A percentile compares a stretch with the other conserved stretches of the same genome.
Conservation (phyloP, 2,329 filamentous ascomycete genomes). For the Podosphaera fusca region DNA sequence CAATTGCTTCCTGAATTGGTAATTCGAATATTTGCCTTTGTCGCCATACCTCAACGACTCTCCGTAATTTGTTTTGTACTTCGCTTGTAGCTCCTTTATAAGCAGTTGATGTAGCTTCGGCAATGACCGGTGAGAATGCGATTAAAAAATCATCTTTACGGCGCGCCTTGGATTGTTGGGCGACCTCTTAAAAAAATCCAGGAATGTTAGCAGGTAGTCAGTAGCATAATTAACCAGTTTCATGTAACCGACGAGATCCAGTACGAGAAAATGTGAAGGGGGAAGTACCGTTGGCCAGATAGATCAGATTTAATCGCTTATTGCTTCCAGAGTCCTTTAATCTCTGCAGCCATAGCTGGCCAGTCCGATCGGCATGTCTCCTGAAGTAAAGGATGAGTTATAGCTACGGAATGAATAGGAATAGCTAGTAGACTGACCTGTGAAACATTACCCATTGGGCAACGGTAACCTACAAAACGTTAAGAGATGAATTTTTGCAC, state of each 20-base stretch:
- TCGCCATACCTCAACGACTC: conserved; percentile 89
- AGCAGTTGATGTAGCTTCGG: conserved; percentile 70
- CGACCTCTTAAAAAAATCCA: conserved; percentile 43
- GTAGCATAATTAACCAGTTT: not conserved
- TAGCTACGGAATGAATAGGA: not conserved
- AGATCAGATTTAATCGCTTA: conserved; percentile 76
- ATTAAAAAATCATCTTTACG: conserved; percentile 80
- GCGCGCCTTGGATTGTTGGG: conserved; percentile 83
- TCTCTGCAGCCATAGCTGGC: conserved; percentile 74
- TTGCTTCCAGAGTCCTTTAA: conserved; percentile 68
- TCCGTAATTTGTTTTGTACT: conserved; percentile 64
- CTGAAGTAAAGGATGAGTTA: conserved; percentile 25
- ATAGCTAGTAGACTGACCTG: conserved; percentile 33
- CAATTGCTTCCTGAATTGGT: conserved; percentile 59
- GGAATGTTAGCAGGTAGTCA: conserved; percentile 6
- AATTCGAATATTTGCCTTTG: conserved; percentile 64
- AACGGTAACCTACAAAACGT: conserved; percentile 37
- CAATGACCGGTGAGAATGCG: conserved; percentile 78
- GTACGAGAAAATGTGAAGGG: not conserved
- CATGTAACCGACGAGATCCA: not conserved
- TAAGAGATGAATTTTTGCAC: conserved; percentile 1
- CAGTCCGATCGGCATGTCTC: conserved; percentile 77
- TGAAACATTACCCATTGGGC: conserved; percentile 99
- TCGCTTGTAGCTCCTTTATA: conserved; percentile 78
- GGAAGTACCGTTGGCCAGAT: conserved; percentile 66